phyloP scores from a whole-genome alignment of 331 rosid species.

The Erythrophleum ivorense region DNA sequence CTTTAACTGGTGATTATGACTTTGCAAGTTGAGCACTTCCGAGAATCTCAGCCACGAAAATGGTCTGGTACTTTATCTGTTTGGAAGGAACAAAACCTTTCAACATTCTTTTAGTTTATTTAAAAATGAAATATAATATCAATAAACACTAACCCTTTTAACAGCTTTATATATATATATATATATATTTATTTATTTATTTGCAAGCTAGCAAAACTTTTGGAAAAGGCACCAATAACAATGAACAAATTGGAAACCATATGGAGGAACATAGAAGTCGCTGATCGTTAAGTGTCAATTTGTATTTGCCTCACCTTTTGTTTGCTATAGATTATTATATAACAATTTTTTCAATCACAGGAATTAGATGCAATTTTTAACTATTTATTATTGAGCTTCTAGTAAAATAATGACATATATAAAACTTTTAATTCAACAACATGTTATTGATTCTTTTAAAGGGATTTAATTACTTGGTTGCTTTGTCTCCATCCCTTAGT shows the following conservation, averaged over 20 bases:
- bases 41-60: constrained; percentile 36
- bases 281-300: too few species aligned
- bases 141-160: not conserved
- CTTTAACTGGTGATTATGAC: constrained; percentile 36
- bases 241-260: not conserved
- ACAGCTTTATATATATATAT: not conserved
- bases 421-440: too few species aligned
- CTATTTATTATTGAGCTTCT: too few species aligned
- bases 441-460: too few species aligned
- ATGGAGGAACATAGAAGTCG: too few species aligned
- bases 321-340: too few species aligned
- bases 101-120: constrained; percentile 21
- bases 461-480: not conserved
- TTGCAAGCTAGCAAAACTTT: constrained; percentile 10
- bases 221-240: not conserved
- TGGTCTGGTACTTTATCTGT: not conserved
- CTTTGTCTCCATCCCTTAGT: constrained; percentile 22
- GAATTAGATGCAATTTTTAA: too few species aligned
- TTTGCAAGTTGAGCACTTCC: constrained; percentile 41
- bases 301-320: too few species aligned
- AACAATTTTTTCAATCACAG: too few species aligned
- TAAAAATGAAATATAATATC: not conserved
- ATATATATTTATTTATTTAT: too few species aligned
- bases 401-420: too few species aligned
- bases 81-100: constrained; percentile 4